Conservation (phyloP, 306 rosid genomes). For the Glycine latifolia region DNA sequence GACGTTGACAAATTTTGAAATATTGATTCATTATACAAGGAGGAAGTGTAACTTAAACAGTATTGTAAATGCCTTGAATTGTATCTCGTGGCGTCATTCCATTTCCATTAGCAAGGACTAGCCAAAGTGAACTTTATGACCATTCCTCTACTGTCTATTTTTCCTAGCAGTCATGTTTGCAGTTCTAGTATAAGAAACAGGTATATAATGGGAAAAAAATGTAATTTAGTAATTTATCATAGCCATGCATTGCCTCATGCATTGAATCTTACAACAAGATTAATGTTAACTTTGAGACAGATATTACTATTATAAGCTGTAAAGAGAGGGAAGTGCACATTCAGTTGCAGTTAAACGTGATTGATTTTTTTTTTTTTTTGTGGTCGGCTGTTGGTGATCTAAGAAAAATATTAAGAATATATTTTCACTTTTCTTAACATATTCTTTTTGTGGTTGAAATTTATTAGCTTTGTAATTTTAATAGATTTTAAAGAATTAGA, state of each 20-base stretch:
- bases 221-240: no score
- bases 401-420: no score
- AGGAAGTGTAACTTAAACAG: slow-evolving; percentile 67
- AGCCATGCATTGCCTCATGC: background rate
- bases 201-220: background rate
- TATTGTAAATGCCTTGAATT: slow-evolving; percentile 59
- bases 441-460: no score
- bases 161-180: background rate
- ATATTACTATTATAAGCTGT: no score
- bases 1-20: slow-evolving; percentile 77
- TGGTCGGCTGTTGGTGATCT: no score
- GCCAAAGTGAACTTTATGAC: background rate
- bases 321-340: background rate
- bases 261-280: background rate
- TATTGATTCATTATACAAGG: slow-evolving; percentile 81
- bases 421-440: no score
- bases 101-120: background rate
- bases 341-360: no score
- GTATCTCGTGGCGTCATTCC: slow-evolving; percentile 36
- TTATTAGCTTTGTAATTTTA: no score
- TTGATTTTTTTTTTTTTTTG: no score
- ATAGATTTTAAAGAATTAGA: no score
- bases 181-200: background rate
- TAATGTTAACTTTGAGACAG: no score
- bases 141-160: background rate